A percentile compares a stretch with the other conserved stretches of the same genome.
These are phyloP conservation scores for Cinnamomum micranthum DNA, from an alignment of 164 flowering plant genomes.

Conservation along the genomic window DNA sequence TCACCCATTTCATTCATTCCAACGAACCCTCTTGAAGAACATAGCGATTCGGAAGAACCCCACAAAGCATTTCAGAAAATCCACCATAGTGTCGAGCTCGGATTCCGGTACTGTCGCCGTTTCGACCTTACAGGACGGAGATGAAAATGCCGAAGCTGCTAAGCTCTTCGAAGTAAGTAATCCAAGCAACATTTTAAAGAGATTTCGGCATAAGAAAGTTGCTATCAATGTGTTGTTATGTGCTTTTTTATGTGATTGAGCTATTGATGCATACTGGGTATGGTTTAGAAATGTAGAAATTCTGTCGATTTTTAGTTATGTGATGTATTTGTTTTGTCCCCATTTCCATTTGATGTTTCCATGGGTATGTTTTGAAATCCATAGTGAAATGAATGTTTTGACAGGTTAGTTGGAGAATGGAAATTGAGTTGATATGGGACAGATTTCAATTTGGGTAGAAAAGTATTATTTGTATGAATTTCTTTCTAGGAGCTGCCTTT, in stretches of 20 bases:
- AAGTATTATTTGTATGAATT: too few species aligned
- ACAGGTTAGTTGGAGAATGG: too few species aligned
- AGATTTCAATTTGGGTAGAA: too few species aligned
- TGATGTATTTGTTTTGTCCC: neutral
- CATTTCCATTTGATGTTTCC: neutral
- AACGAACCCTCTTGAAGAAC: neutral
- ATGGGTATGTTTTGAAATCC: too few species aligned
- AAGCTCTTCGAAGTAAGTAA: conserved; percentile 41
- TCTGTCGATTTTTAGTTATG: neutral
- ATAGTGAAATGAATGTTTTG: too few species aligned
- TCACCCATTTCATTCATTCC: neutral
- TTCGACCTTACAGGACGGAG: conserved; percentile 12
- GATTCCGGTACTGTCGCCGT: neutral
- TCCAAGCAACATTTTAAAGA: neutral
- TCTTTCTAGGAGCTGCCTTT: too few species aligned
- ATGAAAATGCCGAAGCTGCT: conserved; percentile 36
- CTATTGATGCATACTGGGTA: neutral
- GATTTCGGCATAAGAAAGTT: neutral
- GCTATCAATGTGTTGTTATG: neutral
- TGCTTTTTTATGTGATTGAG: neutral
- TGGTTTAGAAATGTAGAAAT: neutral
- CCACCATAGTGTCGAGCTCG: neutral
- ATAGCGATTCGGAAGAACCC: neutral
- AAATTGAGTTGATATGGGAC: too few species aligned
- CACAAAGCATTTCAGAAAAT: neutral